Conservation (phyloP, 75 land plant genomes). For the Pinus taeda region DNA sequence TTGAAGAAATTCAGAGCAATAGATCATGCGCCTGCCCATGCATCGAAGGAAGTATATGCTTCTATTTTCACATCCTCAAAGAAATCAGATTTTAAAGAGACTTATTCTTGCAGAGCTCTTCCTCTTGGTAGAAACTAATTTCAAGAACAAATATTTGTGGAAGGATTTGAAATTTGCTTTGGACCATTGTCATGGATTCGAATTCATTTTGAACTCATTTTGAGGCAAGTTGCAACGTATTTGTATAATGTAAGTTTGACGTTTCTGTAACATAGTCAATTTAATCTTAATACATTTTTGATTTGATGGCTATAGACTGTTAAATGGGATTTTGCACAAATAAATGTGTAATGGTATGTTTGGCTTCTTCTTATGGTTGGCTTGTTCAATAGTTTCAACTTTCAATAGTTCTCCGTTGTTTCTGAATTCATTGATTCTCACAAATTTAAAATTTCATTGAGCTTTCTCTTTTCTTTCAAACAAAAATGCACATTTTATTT, state of each 20-base stretch:
- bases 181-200: background rate
- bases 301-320: background rate
- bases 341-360: background rate
- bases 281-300: background rate
- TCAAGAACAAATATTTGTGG: background rate
- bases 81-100: slow-evolving; percentile 75
- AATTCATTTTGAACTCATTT: background rate
- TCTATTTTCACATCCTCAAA: slow-evolving; percentile 97
- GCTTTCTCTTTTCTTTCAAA: no score
- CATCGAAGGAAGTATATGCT: slow-evolving; percentile 82
- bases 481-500: no score
- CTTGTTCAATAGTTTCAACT: no score
- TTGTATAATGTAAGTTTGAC: background rate
- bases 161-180: background rate
- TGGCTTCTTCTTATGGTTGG: no score
- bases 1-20: slow-evolving; percentile 58
- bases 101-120: slow-evolving; percentile 84
- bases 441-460: no score
- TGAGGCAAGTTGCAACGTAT: background rate
- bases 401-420: no score
- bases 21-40: slow-evolving; percentile 64
- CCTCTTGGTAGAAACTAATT: slow-evolving; percentile 91
- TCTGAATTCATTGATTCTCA: no score
- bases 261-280: background rate
- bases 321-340: background rate